Evolutionary conservation across 208 protist genomes (phyloP), one percentile per base, ranked within the genome.

Genomic region (Leishmania mexicana): DNA sequence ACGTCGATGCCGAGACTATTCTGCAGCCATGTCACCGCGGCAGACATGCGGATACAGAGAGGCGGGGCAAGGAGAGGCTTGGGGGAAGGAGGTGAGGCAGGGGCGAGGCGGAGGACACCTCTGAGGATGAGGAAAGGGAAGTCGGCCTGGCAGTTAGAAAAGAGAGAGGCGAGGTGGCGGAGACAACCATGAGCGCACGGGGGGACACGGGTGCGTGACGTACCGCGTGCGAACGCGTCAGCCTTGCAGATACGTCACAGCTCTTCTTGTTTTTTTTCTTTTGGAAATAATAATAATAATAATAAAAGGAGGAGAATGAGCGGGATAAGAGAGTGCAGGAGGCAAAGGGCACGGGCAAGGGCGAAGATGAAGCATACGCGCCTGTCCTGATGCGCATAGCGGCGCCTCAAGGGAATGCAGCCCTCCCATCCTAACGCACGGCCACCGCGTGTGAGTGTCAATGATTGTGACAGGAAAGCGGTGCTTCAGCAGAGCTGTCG

Each of bases 1-100:
- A 89, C 79, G 67, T 94, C 89, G 42, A 91, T 65, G 49, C 81
- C 87, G 75, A 80, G 81, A 49, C 83, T 85, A 78, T 57, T 78
- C 81, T 83, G 91, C 65, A 78, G 31, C 73, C 81, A 93, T 64
- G 47, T 86, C 83, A 88, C 86, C 60, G 45, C 65, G 24, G n/a
- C 31, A 15, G 38, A 68, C 40, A 85, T 71, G 47, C 24, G 24
- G 47, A 77, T 76, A 42, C 51, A 54, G 67, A 60, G n/a, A 67
- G n/a, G 42, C 31, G 31, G 5, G n/a, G 65, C 6, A 35, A 35
- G 60, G 60, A 40, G 60, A 71, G n/a, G 57, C 57, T 8, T 24
- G 5, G 38, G 38, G 19, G 8, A 51, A 79, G n/a, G 80, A 67
- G 75, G 49, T 35, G 62, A 24, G 51, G 24, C 38, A 54, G 10